Evolutionary conservation across 2,329 filamentous ascomycete genomes (phyloP).

Genomic region (Paecilomyces formosus): DNA sequence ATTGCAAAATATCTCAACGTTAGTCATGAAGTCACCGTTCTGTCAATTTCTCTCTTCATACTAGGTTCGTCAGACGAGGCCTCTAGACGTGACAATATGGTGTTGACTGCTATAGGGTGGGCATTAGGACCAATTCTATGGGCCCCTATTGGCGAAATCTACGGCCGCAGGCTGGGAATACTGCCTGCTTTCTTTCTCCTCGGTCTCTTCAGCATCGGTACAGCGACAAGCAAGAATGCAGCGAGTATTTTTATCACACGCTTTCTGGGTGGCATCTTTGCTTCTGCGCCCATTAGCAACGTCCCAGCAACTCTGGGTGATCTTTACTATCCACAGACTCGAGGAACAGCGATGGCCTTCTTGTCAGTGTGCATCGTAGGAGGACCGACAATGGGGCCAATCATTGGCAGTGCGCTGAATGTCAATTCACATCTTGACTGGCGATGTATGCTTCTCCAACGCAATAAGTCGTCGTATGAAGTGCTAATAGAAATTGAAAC

Average conservation of each 20-base stretch:
- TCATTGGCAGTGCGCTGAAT: constrained; percentile 34
- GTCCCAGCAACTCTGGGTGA: constrained; percentile 38
- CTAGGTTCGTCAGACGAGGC: constrained; percentile 2
- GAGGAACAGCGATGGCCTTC: constrained; percentile 33
- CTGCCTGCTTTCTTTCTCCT: constrained; percentile 38
- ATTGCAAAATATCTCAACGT: constrained; percentile 38
- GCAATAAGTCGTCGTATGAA: neutral
- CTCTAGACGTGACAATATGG: neutral
- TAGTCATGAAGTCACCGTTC: constrained; percentile 36
- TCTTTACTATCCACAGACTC: constrained; percentile 30
- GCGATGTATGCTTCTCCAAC: constrained; percentile 22
- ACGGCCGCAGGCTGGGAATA: constrained; percentile 39
- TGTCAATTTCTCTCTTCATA: constrained; percentile 42
- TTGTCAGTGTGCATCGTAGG: constrained; percentile 35
- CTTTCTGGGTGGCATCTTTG: constrained; percentile 41
- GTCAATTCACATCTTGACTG: constrained; percentile 30
- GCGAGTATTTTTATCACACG: constrained; percentile 31
- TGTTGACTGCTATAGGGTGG: neutral
- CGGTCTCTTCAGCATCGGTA: constrained; percentile 40
- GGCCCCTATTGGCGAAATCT: constrained; percentile 41
- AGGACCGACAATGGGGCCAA: constrained; percentile 35
- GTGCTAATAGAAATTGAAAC: neutral
- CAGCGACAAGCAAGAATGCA: constrained; percentile 32
- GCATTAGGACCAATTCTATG: constrained; percentile 28
- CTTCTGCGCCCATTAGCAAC: constrained; percentile 36